Evolutionary conservation across 176 grass and related monocot species (phyloP), one percentile per base, ranked within the genome.

Genomic region (Carex littledalei): DNA sequence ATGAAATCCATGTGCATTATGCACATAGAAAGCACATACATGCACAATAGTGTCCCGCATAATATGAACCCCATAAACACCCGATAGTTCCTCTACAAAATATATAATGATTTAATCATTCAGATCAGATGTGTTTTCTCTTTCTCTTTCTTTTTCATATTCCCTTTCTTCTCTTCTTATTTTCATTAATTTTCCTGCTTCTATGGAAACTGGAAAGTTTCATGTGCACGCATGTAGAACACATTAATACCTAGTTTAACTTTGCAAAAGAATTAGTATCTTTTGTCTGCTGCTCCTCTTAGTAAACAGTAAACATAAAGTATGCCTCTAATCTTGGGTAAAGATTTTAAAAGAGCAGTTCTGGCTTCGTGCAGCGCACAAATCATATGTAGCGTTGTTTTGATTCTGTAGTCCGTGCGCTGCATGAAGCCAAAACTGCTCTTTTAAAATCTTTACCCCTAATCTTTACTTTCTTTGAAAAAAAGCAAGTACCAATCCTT

Each of bases 61-160:
- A 69, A 83, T 72, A 89, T 73, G 18, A 89, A 89, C 66, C 80
- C 80, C 45, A 89, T 86, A 66, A 89, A 89, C 47, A 86, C 79
- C 52, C 88, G 77, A 49, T 89, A 89, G 81, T 89, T 89, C 84
- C 88, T 86, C 88, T 89, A 78, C 58, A 86, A 37, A 37, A 67
- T 35, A 35, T 35, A 67, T 67, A 67, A 34, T 15, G 37, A 68
- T 68, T 16, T 68, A 68, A 37, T 68, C 65, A 68, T 16, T 68
- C 31, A 17, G 6, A 81, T 60, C 22, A 62, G 52, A 61, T 16
- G 17, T 35, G 1, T 18, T 80, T 60, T 41, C 5, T 58, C 32
- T 31, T 54, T 32, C 52, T 54, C 6, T 17, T 80, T 29, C 34
- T 9, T 80, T 29, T 80, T 9, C 26, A 80, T 18, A 8, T 63